Base-by-base conservation (phyloP, 495 filamentous ascomycete species). In the Diplogelasinospora grovesii region DNA sequence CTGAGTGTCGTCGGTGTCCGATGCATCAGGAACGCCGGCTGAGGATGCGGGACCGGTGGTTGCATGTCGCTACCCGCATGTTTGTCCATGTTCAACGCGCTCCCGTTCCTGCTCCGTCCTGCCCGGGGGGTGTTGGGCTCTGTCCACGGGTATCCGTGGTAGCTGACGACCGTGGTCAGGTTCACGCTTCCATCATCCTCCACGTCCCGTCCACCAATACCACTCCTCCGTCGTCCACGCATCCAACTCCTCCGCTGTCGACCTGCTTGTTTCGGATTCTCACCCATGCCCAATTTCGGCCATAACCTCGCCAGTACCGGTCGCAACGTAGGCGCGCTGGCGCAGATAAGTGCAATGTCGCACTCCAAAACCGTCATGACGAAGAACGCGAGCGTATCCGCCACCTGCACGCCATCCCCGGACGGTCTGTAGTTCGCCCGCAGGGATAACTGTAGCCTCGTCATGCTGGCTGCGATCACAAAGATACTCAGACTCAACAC, bases 401-500 rank as follows among this genome's bases (percentile, higher is more conserved):
- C 35, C 8, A 48, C 53, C 20, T 26, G 16, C n/a, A 34, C 38
- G 10, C 46, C 48, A n/a, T 45, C 37, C 5, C 41, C 49, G 16
- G 8, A 15, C 18, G 37, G 37, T 8, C 25, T 15, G 15, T 29
- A 30, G 19, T 39, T 39, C 22, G 33, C 46, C 13, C 34, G 49
- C 15, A 56, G 46, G 7, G 34, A 41, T 3, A 60, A 37, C 39
- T 49, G 42, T 22, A 54, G 22, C 14, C 63, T 48, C n/a, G 52
- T 59, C 15, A 65, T 25, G 22, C 57, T 58, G 1, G 57, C 61
- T 22, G 54, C 62, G 3, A 60, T 55, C 18, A 61, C 61, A 18
- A 63, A 60, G 15, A 65, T 56, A 33, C 61, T 48, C 10, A 67
- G 35, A 14, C 57, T 56, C 26, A 67, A 18, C 23, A 65, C 63